Base-by-base conservation (phyloP, 2,329 filamentous ascomycete genomes). In the Clarireedia homoeocarpa region DNA sequence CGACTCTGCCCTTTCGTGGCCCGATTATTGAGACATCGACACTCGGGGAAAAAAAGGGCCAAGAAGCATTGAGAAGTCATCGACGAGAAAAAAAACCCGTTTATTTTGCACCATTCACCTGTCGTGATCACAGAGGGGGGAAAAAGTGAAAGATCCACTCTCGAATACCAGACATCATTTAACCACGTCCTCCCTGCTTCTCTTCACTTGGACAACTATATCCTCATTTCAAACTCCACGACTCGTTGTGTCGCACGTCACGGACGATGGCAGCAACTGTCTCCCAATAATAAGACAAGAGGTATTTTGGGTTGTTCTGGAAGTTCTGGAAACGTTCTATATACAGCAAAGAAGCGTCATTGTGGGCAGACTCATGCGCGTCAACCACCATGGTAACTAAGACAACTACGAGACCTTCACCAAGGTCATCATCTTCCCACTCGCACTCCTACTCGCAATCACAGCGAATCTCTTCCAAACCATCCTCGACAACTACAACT, bases 371-470 rank as follows among this genome's bases (percentile, higher is more conserved):
- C 46, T 14, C 40, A 42, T 17, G 52, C 52, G 52, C 52, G 15
- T 49, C 17, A 14, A 49, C 30, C 59, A 62, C 48, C 12, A 70
- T 70, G 67, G 61, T 62, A 34, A 60, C 62, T 23, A 67, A 66
- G 59, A 59, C 65, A 23, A 55, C 62, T 14, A 59, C 65, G 30
- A 63, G 67, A 59, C 64, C 67, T 53, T 62, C 62, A 17, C 61
- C 63, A 24, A 61, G 62, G 56, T 63, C 67, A 30, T 30, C 27
- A 30, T 30, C 27, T 39, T 48, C 57, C 34, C 46, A 48, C 9
- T 61, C 66, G 9, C 61, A 65, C 49, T 65, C 64, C 1, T 55
- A 57, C 24, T 61, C 66, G 4, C 58, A 65, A 26, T 59, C 61
- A 3, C 61, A 61, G 45, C 58, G 59, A 59, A 42, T 57, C 12